Evolutionary conservation across 306 rosid species (phyloP).

Genomic region (Calophaca sinica): DNA sequence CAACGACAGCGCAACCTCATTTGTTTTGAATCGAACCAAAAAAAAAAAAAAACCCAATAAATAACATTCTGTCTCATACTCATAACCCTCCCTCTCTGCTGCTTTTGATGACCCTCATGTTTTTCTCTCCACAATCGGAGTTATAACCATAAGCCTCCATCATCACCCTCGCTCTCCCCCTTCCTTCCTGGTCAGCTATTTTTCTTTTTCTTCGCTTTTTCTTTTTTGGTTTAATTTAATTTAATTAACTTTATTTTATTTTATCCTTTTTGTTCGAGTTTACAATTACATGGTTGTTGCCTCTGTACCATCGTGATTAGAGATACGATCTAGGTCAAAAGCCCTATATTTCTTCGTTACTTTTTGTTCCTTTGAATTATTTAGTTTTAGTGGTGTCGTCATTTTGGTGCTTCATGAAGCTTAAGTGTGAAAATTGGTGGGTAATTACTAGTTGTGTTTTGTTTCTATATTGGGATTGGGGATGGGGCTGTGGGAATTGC

Average conservation of each 20-base stretch:
- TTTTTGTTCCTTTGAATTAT: slow-evolving; percentile 10
- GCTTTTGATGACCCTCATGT: background rate
- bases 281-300: slow-evolving; percentile 8
- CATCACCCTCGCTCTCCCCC: background rate
- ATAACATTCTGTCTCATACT: background rate
- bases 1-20: too few relatives aligned
- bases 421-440: background rate
- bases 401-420: background rate
- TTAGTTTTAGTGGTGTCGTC: background rate
- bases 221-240: background rate
- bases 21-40: background rate
- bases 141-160: background rate
- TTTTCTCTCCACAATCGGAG: background rate
- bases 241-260: too few relatives aligned
- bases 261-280: background rate
- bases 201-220: background rate
- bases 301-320: background rate
- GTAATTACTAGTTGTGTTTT: background rate
- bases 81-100: background rate
- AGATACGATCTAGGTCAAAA: slow-evolving; percentile 12
- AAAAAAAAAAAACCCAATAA: background rate
- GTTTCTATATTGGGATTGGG: background rate
- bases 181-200: slow-evolving; percentile 43
- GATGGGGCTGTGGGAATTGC: background rate
- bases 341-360: slow-evolving; percentile 21